Percentiles rank a stretch among this genome's conserved stretches.
Evolutionary conservation across 1,284 basidiomycete species (phyloP).

Genomic region (Xerocomus amazonicus): DNA sequence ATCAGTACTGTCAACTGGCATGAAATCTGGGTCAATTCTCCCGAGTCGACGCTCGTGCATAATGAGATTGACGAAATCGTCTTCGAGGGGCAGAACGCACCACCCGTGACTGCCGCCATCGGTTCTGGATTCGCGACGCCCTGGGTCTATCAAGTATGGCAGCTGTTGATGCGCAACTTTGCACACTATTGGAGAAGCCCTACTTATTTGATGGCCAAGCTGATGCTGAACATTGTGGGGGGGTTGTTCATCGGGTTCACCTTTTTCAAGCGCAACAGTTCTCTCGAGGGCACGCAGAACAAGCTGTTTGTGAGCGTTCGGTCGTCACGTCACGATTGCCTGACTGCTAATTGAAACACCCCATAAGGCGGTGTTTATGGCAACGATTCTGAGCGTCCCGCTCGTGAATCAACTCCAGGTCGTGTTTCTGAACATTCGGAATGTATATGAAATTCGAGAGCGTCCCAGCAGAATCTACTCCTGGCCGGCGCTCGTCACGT

Average conservation of each 20-base stretch:
- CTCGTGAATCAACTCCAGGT: conserved; percentile 32
- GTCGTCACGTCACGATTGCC: too few relatives aligned
- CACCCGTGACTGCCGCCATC: conserved; percentile 32
- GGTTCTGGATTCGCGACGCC: conserved; percentile 51
- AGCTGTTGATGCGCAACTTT: conserved; percentile 40
- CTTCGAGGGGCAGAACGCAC: conserved; percentile 34
- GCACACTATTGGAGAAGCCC: conserved; percentile 54
- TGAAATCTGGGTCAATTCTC: conserved; percentile 41
- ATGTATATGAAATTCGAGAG: conserved; percentile 72
- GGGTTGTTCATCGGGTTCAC: conserved; percentile 66
- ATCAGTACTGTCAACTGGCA: conserved; percentile 46
- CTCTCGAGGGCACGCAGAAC: conserved; percentile 75
- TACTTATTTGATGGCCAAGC: conserved; percentile 74
- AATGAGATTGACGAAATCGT: conserved; percentile 41
- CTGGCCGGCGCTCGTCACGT: conserved; percentile 71
- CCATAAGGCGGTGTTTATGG: conserved; percentile 25
- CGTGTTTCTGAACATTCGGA: conserved; percentile 34
- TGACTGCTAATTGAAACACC: not conserved
- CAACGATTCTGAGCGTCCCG: conserved; percentile 26
- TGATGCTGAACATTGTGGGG: conserved; percentile 52
- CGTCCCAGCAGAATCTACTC: conserved; percentile 76
- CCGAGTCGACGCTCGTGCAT: conserved; percentile 34
- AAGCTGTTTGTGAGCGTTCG: conserved; percentile 58
- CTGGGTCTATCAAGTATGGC: conserved; percentile 48
- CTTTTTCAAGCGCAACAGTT: conserved; percentile 68